Evolutionary conservation across 495 filamentous ascomycete species (phyloP), one percentile per base, ranked within the genome.

Genomic region (Lasiosphaeria miniovina): DNA sequence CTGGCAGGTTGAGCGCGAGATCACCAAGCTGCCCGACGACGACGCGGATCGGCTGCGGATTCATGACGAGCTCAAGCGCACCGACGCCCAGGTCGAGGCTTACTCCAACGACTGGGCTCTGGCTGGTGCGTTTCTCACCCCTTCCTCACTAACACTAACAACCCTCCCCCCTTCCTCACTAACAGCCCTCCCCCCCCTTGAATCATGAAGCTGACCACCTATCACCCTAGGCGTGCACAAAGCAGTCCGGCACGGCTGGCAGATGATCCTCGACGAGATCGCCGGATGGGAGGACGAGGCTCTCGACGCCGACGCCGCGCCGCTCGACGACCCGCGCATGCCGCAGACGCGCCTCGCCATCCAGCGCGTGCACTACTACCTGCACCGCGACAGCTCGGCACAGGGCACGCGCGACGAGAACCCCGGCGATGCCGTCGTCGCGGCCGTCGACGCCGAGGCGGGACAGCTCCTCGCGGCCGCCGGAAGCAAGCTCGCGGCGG

Each of bases 321-420:
- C 45, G 45, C 55, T 58, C 48, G 55, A 58, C 10, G 55, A 58
- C 5, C 55, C 55, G 15, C 3, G 34, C 3, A 50, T 58, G 46
- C 56, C 46, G 3, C 56, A 38, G 46, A 58, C 56, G 32, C 56
- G 56, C 7, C 56, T 58, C 10, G 56, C 33, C 15, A 58, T 58
- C 36, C 46, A 43, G 10, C 56, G 56, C 35, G 36, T 40, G 1
- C 15, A 58, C 4, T 41, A 58, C 34, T 58, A 58, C 24, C 56
- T 58, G 32, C 48, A 38, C n/a, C 36, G 38, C 9, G 56, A 58
- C 56, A 51, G 45, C 35, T 40, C 14, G 17, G 56, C 52, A 1
- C 56, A 58, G 49, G 46, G 56, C 4, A 58, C 56, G 3, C 56
- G 56, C 2, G 56, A 58, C 48, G 56, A 58, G 17, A 51, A 58